Base-by-base conservation (phyloP, 768 basidiomycete species). In the Lyophyllum semitale region DNA sequence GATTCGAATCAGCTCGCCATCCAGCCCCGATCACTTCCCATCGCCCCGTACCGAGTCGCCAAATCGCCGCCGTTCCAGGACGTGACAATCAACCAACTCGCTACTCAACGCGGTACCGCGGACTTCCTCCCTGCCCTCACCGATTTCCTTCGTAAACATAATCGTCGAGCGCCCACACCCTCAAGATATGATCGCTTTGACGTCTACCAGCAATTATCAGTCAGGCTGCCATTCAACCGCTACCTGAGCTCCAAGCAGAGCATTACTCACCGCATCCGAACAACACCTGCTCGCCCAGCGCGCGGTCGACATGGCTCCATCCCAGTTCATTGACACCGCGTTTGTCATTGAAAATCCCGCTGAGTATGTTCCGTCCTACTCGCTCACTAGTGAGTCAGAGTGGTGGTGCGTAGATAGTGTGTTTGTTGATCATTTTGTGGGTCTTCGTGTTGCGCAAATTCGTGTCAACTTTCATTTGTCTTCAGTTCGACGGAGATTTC, bases 361-460 rank as follows among this genome's bases (percentile, higher is more conserved):
- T 17, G 12, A 18, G 2, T 57, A 61, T 23, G 13, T 40, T 4
- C 1, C 40, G 8, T 41, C 40, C 8, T 41, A 11, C 6, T 41
- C 40, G 20, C 22, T 37, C 35, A 37, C 4, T 9, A 13, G 35
- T 37, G 17, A n/a, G 35, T 32, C 12, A 7, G 12, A 7, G 12
- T n/a, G n/a, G n/a, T 13, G 18, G 6, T 6, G 7, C 3, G 4
- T 13, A 7, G 8, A 4, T 11, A 23, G 20, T 2, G 8, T 8
- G 18, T 17, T n/a, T 40, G 15, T 15, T 40, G 32, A 29, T 1
- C 13, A 41, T 37, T 5, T n/a, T 4, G 5, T n/a, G 35, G 67
- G 62, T 35, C 53, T 64, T 11, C 51, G 53, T 7, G 53, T 63
- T 30, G 63, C 61, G 13, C 64, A 64, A 32, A 58, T 68, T 5